Conservation (phyloP, 768 basidiomycete genomes). For the Amanita rimosa region DNA sequence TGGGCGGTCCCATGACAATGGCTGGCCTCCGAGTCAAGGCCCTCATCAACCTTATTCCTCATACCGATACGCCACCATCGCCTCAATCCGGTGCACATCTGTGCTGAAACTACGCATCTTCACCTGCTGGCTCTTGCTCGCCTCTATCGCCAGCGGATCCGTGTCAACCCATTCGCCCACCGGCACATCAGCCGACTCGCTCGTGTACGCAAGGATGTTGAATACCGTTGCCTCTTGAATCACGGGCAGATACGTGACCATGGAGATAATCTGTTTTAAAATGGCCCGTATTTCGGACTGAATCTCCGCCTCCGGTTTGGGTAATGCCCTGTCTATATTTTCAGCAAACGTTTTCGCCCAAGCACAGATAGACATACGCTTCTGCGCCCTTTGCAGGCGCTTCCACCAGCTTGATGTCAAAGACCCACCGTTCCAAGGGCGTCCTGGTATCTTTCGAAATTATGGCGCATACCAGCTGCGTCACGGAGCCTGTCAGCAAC, state of each 20-base stretch:
- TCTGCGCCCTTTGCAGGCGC: constrained; percentile 38
- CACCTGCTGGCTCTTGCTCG: constrained; percentile 87
- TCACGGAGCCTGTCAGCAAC: constrained; percentile 87
- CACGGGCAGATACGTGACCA: constrained; percentile 92
- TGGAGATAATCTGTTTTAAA: constrained; percentile 95
- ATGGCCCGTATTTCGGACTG: constrained; percentile 97
- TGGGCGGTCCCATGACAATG: constrained; percentile 22
- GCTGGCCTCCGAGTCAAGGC: too few relatives aligned
- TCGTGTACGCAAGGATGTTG: constrained; percentile 95
- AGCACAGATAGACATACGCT: constrained; percentile 28
- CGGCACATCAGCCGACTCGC: constrained; percentile 84
- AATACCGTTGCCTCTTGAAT: constrained; percentile 94
- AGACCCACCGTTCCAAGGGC: constrained; percentile 96
- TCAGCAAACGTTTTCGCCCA: constrained; percentile 6
- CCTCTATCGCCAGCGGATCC: constrained; percentile 85
- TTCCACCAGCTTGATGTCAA: constrained; percentile 83
- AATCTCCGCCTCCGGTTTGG: constrained; percentile 80
- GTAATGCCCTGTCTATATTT: constrained; percentile 25
- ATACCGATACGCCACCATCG: constrained; percentile 95
- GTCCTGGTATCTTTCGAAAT: constrained; percentile 89
- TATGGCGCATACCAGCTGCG: constrained; percentile 90
- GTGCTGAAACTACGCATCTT: constrained; percentile 96
- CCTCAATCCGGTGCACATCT: constrained; percentile 94
- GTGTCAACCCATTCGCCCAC: constrained; percentile 95
- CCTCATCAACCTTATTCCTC: constrained; percentile 54